These are phyloP conservation scores for Pelomyxa schiedti DNA, from an alignment of 78 protist genomes.

Conservation along the genomic window DNA sequence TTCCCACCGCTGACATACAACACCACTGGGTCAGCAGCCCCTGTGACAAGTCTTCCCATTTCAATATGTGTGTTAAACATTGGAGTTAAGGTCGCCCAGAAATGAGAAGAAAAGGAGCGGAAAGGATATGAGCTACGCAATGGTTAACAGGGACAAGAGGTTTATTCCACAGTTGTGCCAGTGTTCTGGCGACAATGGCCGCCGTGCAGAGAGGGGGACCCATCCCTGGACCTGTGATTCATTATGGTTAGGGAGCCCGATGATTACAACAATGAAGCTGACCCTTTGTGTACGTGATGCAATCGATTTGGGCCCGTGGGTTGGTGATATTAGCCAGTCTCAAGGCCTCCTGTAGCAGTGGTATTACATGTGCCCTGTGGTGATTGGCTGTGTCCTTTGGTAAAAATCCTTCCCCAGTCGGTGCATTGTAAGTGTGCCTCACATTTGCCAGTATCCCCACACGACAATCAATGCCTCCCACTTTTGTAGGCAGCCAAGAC, in stretches of 20 bases:
- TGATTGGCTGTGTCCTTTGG: constrained; percentile 90
- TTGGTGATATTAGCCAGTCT: constrained; percentile 58
- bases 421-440: constrained; percentile 90
- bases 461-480: too few relatives aligned
- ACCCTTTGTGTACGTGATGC: constrained; percentile 80
- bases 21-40: constrained; percentile 85
- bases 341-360: constrained; percentile 53
- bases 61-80: constrained; percentile 79
- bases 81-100: neutral
- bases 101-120: neutral
- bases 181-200: constrained; percentile 83
- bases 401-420: constrained; percentile 94
- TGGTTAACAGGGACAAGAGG: constrained; percentile 95
- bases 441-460: constrained; percentile 81
- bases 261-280: neutral
- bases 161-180: constrained; percentile 85
- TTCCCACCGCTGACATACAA: constrained; percentile 98
- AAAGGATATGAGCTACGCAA: constrained; percentile 77
- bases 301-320: constrained; percentile 39
- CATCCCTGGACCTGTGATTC: constrained; percentile 89
- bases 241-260: neutral
- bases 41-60: constrained; percentile 95
- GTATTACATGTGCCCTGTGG: constrained; percentile 46
- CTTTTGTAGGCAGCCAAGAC: too few relatives aligned
- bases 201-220: constrained; percentile 80